These are phyloP conservation scores for Agaricus subrufescens DNA, from an alignment of 768 basidiomycete species.

Conservation along the genomic window DNA sequence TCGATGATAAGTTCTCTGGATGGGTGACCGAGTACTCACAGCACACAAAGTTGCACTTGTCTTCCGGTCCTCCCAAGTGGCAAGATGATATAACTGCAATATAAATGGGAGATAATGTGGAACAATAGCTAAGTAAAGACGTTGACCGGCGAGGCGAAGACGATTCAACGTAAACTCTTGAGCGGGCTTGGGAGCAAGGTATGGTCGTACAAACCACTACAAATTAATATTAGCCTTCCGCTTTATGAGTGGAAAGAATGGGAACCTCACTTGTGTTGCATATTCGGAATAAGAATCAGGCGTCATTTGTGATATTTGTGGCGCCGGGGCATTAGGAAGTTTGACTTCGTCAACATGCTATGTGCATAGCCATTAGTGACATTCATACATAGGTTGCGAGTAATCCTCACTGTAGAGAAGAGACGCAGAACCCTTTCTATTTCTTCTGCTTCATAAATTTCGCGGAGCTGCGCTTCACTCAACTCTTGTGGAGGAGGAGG, in stretches of 20 bases:
- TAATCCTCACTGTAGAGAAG: constrained; percentile 55
- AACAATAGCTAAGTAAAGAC: constrained; percentile 49
- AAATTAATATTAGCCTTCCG: neutral
- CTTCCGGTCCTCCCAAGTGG: constrained; percentile 49
- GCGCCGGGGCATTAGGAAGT: constrained; percentile 16
- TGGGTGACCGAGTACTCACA: constrained; percentile 31
- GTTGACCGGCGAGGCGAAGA: constrained; percentile 43
- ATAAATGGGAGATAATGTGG: constrained; percentile 47
- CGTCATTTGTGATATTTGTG: neutral
- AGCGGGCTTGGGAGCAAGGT: constrained; percentile 37
- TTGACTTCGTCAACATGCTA: constrained; percentile 62
- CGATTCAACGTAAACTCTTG: constrained; percentile 53
- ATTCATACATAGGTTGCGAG: neutral
- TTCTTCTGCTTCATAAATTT: constrained; percentile 61
- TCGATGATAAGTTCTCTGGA: neutral
- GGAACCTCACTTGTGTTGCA: constrained; percentile 21
- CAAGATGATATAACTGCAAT: constrained; percentile 32
- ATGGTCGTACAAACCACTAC: constrained; percentile 39
- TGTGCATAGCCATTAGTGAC: neutral
- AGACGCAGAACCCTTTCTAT: constrained; percentile 53
- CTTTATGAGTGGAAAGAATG: neutral
- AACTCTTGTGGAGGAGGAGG: constrained; percentile 23
- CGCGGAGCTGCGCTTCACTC: constrained; percentile 50
- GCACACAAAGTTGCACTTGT: constrained; percentile 46
- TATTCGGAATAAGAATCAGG: constrained; percentile 19